phyloP scores from a whole-genome alignment of 2,329 filamentous ascomycete species.

The Talaromyces islandicus region DNA sequence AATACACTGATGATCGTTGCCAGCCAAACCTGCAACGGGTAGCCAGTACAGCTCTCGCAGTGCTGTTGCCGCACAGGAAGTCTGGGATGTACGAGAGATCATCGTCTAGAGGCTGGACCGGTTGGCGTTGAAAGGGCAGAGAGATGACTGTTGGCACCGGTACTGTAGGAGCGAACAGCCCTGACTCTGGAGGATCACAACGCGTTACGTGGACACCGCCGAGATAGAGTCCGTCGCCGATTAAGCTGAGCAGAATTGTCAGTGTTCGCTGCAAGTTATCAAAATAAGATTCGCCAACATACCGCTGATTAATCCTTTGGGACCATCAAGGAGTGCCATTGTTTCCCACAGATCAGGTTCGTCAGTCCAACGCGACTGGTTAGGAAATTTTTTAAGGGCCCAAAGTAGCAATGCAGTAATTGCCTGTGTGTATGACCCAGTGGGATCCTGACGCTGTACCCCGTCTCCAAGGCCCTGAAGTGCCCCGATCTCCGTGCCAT shows the following conservation, averaged over 20 bases:
- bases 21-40: conserved; percentile 6
- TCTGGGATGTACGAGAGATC: background rate
- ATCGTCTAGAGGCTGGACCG: background rate
- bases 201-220: background rate
- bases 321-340: conserved; percentile 5
- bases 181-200: background rate
- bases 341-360: background rate
- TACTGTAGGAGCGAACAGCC: background rate
- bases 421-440: background rate
- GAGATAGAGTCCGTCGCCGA: background rate
- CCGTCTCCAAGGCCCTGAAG: conserved; percentile 2
- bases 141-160: background rate
- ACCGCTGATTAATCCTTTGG: conserved; percentile 6
- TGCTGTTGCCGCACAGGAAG: background rate
- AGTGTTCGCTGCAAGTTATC: background rate
- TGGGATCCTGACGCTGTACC: background rate
- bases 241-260: conserved; percentile 1
- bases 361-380: background rate
- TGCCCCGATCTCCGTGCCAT: background rate
- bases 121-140: background rate
- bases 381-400: background rate
- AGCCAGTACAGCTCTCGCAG: conserved; percentile 1
- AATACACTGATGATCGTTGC: conserved; percentile 1
- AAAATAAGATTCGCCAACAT: background rate
- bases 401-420: conserved; percentile 2